Percentiles rank a stretch among this genome's conserved stretches.
These are phyloP conservation scores for Stellera chamaejasme DNA, from an alignment of 345 rosid genomes.

Conservation along the genomic window DNA sequence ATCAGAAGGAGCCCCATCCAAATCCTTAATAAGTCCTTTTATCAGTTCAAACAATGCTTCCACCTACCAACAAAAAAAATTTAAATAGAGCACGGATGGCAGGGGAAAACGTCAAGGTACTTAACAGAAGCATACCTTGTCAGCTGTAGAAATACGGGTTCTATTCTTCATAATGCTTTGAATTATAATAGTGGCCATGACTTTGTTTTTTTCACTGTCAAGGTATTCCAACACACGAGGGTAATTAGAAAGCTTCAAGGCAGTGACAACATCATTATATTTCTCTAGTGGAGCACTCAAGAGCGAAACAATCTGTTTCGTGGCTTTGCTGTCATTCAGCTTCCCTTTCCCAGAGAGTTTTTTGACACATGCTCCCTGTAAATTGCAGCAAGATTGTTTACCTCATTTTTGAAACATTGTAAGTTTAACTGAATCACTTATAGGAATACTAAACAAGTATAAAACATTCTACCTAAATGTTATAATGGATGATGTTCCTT, in stretches of 20 bases:
- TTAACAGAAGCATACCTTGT: slow-evolving; percentile 41
- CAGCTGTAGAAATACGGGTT: slow-evolving; percentile 65
- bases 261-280: slow-evolving; percentile 85
- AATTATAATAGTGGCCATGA: slow-evolving; percentile 88
- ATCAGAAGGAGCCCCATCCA: slow-evolving; percentile 50
- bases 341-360: slow-evolving; percentile 71
- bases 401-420: not conserved
- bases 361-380: slow-evolving; percentile 90
- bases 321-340: slow-evolving; percentile 74
- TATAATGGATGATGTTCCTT: no score
- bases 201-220: slow-evolving; percentile 79
- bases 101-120: slow-evolving; percentile 11
- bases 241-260: slow-evolving; percentile 86
- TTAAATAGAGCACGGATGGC: slow-evolving; percentile 10
- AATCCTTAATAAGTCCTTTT: slow-evolving; percentile 88
- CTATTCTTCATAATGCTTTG: slow-evolving; percentile 96
- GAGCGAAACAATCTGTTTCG: slow-evolving; percentile 89
- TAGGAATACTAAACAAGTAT: not conserved
- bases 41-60: slow-evolving; percentile 87
- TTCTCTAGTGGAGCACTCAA: slow-evolving; percentile 97
- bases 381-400: slow-evolving; percentile 5
- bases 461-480: no score
- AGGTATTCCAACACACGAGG: slow-evolving; percentile 83
- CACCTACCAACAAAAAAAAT: slow-evolving; percentile 38
- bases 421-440: no score